phyloP scores from a whole-genome alignment of 2,329 filamentous ascomycete species.

The Nannizziopsis barbatae region DNA sequence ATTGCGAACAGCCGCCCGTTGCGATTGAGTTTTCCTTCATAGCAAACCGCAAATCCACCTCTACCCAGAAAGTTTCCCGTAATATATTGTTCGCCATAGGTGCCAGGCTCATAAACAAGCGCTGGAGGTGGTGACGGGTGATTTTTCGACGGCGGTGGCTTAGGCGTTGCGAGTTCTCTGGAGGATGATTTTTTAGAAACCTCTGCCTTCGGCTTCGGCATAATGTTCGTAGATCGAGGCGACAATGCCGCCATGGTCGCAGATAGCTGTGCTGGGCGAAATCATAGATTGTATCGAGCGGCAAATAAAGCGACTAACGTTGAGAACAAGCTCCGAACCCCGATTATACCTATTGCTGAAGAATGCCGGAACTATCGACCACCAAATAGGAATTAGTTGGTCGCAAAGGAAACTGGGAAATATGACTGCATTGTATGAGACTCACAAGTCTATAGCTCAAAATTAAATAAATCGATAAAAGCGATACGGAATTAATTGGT shows the following conservation, averaged over 20 bases:
- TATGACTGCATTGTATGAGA: background rate
- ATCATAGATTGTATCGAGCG: slow-evolving; percentile 1
- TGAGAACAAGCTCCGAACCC: too few species aligned
- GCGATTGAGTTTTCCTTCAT: slow-evolving; percentile 36
- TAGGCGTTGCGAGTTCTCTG: slow-evolving; percentile 21
- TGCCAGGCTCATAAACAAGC: slow-evolving; percentile 36
- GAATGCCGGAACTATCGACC: too few species aligned
- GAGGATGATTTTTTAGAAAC: slow-evolving; percentile 27
- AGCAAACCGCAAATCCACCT: slow-evolving; percentile 42
- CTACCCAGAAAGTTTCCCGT: slow-evolving; percentile 40
- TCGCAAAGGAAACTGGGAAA: too few species aligned
- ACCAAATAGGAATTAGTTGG: too few species aligned
- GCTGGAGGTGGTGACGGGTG: slow-evolving; percentile 38
- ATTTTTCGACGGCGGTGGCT: slow-evolving; percentile 30
- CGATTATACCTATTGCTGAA: too few species aligned
- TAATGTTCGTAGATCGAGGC: slow-evolving; percentile 39
- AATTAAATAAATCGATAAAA: background rate
- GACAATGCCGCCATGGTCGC: slow-evolving; percentile 32
- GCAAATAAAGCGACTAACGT: background rate
- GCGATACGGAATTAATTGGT: background rate
- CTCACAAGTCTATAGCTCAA: background rate
- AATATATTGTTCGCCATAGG: slow-evolving; percentile 35
- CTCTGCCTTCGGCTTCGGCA: slow-evolving; percentile 32
- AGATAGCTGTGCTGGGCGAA: background rate
- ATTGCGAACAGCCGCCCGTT: slow-evolving; percentile 39